phyloP scores from a whole-genome alignment of 1,284 basidiomycete genomes.

The Vanrija sp. region DNA sequence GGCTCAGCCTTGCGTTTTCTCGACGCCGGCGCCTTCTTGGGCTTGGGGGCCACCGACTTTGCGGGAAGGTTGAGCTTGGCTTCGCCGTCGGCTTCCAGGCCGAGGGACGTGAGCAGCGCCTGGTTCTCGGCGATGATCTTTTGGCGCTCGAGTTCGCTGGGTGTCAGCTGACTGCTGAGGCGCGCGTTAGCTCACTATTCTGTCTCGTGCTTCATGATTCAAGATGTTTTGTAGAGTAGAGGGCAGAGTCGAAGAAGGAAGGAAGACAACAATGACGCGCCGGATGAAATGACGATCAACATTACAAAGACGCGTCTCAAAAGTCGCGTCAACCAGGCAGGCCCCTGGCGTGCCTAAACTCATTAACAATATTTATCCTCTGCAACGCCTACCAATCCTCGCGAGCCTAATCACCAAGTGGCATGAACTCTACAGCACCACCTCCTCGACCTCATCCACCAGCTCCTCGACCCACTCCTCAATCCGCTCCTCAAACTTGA shows the following conservation, averaged over 20 bases:
- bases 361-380: too few relatives aligned
- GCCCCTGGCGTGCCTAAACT: too few relatives aligned
- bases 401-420: too few relatives aligned
- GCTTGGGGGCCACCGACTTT: constrained; percentile 2
- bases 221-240: not conserved
- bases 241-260: not conserved
- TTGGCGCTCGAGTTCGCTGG: constrained; percentile 47
- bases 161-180: not conserved
- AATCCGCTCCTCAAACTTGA: constrained; percentile 63
- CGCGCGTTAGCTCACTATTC: not conserved
- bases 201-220: not conserved
- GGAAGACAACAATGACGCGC: not conserved
- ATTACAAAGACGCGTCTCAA: not conserved
- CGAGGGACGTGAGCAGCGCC: constrained; percentile 46
- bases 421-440: constrained; percentile 37
- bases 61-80: constrained; percentile 21
- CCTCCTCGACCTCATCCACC: constrained; percentile 83
- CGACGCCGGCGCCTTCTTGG: constrained; percentile 7
- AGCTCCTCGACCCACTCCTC: constrained; percentile 89
- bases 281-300: not conserved
- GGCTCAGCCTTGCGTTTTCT: constrained; percentile 3
- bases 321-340: not conserved
- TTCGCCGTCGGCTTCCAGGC: constrained; percentile 36
- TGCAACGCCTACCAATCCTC: too few relatives aligned
- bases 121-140: constrained; percentile 49